These are phyloP conservation scores for Xerocomus potaroensis DNA, from an alignment of 768 basidiomycete species.

Conservation along the genomic window DNA sequence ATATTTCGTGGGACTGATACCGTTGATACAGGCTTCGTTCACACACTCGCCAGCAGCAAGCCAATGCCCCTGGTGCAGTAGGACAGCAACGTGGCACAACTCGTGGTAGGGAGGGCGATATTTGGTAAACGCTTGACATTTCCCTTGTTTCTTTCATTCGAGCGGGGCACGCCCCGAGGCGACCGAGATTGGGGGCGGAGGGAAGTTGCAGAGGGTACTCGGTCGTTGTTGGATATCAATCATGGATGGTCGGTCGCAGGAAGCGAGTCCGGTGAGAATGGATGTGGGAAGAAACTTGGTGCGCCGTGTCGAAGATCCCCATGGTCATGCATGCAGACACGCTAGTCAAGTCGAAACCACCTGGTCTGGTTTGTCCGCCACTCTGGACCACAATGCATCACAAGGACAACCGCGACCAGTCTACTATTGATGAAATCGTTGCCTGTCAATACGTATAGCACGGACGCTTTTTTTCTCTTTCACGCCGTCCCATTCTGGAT, in stretches of 20 bases:
- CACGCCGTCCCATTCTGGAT: constrained; percentile 34
- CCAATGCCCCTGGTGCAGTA: constrained; percentile 44
- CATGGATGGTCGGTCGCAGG: constrained; percentile 33
- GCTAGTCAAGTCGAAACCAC: constrained; percentile 17
- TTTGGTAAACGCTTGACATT: constrained; percentile 38
- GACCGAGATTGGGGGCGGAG: constrained; percentile 40
- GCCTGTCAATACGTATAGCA: constrained; percentile 44
- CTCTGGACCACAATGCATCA: constrained; percentile 16
- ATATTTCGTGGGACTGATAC: constrained; percentile 14
- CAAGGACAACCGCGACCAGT: constrained; percentile 18
- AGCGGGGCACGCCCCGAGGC: constrained; percentile 40
- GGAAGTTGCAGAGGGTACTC: constrained; percentile 32
- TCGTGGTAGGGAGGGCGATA: constrained; percentile 42
- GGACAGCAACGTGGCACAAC: constrained; percentile 41
- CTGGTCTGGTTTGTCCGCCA: constrained; percentile 12
- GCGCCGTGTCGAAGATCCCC: constrained; percentile 19
- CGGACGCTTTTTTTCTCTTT: constrained; percentile 78
- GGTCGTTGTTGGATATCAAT: constrained; percentile 33
- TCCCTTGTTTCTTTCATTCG: constrained; percentile 31
- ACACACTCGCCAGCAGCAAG: constrained; percentile 77
- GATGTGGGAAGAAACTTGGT: constrained; percentile 19
- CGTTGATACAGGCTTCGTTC: constrained; percentile 65
- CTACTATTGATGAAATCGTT: constrained; percentile 32
- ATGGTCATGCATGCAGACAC: constrained; percentile 4
- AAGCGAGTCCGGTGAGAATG: constrained; percentile 13